Evolutionary conservation across 169 alveolate species (phyloP), one percentile per base, ranked within the genome.

Genomic region (Plasmodium vivax): DNA sequence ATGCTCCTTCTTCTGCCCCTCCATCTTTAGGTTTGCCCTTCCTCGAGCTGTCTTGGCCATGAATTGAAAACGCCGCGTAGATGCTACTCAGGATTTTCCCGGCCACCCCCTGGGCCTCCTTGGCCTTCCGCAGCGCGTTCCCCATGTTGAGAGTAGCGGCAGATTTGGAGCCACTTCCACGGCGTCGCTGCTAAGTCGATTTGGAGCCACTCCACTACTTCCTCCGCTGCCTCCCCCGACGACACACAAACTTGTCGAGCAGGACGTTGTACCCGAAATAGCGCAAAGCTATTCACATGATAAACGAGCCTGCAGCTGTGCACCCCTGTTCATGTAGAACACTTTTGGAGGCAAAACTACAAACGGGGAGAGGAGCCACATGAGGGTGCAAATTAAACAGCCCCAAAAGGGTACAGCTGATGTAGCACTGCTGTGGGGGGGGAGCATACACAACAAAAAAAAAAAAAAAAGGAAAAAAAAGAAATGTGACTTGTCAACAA

Each of bases 71-170:
- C 75, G 3, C n/a, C 10, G 30, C 36, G 34, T 62, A 62, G 38
- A 62, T 27, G 14, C 14, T 62, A 23, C 6, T 62, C 12, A 19
- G 75, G 12, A 23, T 62, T 62, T n/a, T 62, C 19, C 75, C 75
- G 14, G n/a, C 4, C 47, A 3, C 10, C 30, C 56, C 41, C 19
- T 80, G 41, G 34, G 80, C 58, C 14, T 32, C 38, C n/a, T 38
- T 54, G 36, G 9, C 62, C 38, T 82, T 82, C 34, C 90, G 19
- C 36, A 82, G 80, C 19, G 62, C 54, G 72, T 82, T 82, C 19
- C 90, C 90, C 90, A 82, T 82, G 12, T 82, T 82, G 62, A 27
- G 41, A 56, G 41, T 6, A 12, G 38, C 51, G 32, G 43, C 72
- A 19, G 84, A 6, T 27, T 19, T 8, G 34, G 27, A 23, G 30